Percentiles rank a stretch among this genome's conserved stretches.
Conservation (phyloP, 2,329 filamentous ascomycete species). For the Colletotrichum spaethianum region DNA sequence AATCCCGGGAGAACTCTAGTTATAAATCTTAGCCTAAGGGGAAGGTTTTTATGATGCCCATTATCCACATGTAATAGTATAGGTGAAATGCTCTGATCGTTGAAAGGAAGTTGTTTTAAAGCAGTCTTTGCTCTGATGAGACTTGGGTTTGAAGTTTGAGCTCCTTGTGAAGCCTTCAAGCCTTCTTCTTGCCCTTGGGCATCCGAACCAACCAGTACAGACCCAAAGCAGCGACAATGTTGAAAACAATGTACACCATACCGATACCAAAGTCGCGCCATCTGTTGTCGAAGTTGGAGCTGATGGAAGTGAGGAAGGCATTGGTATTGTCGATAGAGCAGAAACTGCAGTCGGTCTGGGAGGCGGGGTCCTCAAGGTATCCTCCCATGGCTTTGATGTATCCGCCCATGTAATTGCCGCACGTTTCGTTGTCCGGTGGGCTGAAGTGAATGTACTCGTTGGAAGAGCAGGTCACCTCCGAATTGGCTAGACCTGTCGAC, state of each 20-base stretch:
- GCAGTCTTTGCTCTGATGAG: neutral
- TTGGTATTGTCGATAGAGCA: constrained; percentile 56
- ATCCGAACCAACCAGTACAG: constrained; percentile 63
- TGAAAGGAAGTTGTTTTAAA: neutral
- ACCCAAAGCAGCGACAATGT: constrained; percentile 60
- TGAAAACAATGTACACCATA: constrained; percentile 66
- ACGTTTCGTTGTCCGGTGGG: constrained; percentile 59
- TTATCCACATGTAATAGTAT: neutral
- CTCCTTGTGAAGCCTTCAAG: neutral
- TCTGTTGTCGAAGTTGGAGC: constrained; percentile 61
- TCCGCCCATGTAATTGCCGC: constrained; percentile 62
- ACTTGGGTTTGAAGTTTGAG: neutral
- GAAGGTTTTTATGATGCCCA: neutral
- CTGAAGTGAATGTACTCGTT: constrained; percentile 69
- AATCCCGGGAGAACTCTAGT: neutral
- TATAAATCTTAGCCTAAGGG: neutral
- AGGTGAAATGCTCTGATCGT: neutral
- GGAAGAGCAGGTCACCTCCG: constrained; percentile 44
- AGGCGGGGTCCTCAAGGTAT: constrained; percentile 58
- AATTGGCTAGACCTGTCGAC: constrained; percentile 45
- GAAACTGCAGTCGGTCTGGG: constrained; percentile 61
- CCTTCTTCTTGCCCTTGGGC: constrained; percentile 45
- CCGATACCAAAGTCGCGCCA: constrained; percentile 71
- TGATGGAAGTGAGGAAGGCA: constrained; percentile 54
- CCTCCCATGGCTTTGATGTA: constrained; percentile 63